These are phyloP conservation scores for Lepiota venenata DNA, from an alignment of 768 basidiomycete genomes.

Conservation along the genomic window DNA sequence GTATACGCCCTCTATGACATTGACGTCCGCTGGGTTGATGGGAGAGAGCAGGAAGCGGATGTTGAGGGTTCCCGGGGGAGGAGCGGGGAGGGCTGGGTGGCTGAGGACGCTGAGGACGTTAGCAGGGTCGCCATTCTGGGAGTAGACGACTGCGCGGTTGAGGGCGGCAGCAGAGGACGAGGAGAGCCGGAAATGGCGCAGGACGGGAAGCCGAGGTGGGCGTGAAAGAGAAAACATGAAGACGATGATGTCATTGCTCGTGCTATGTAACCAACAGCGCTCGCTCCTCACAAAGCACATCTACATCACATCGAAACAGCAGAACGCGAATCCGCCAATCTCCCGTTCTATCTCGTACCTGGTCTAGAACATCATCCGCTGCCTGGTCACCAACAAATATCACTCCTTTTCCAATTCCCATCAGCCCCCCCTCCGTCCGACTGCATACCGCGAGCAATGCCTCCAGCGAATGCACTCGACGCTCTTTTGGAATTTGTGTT, in stretches of 20 bases:
- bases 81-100: conserved; percentile 49
- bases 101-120: conserved; percentile 54
- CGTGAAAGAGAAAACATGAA: conserved; percentile 19
- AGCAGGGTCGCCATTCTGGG: conserved; percentile 54
- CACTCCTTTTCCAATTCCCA: conserved; percentile 26
- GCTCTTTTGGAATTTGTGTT: conserved; percentile 26
- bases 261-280: conserved; percentile 3
- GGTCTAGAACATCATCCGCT: background rate
- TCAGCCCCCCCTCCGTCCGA: conserved; percentile 18
- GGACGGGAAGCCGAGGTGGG: background rate
- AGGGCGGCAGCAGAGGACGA: conserved; percentile 26
- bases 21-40: conserved; percentile 81
- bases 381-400: conserved; percentile 33
- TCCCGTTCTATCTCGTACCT: conserved; percentile 5
- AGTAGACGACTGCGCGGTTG: conserved; percentile 67
- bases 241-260: conserved; percentile 9
- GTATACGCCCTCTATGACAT: conserved; percentile 81
- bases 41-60: conserved; percentile 68
- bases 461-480: conserved; percentile 39
- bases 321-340: conserved; percentile 12
- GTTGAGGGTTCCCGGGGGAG: conserved; percentile 56
- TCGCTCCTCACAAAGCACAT: background rate
- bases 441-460: conserved; percentile 41
- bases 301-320: conserved; percentile 10
- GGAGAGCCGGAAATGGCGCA: conserved; percentile 14